Evolutionary conservation across 1,284 basidiomycete species (phyloP), one percentile per base, ranked within the genome.

Genomic region (Flammula alnicola): DNA sequence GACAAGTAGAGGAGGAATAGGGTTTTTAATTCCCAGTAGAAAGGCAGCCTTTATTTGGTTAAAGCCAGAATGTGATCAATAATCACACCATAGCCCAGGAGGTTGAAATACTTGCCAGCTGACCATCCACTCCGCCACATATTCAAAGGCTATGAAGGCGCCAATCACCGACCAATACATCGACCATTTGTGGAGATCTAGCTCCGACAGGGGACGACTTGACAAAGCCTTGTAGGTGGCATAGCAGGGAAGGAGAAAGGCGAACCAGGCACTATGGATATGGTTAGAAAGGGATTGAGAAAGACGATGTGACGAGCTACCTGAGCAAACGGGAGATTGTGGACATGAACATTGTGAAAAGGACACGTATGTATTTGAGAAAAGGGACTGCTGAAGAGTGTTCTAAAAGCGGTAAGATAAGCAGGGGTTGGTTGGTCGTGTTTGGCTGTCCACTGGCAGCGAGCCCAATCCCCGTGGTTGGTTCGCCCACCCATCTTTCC

Each of bases 11-110:
- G 74, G 22, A 93, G 71, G 64, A 91, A 80, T 9, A 82, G 25
- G 6, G 84, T 86, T 61, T 91, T 87, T 57, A 81, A 50, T 60
- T 91, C 80, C 75, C 83, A 88, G 66, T 92, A 93, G 66, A 92
- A 88, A 3, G 91, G 89, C 38, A 92, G 66, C 87, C 90, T 91
- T 53, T 7, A 55, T 43, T 19, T 39, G 30, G 45, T 49, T 59
- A 17, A 44, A 40, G 44, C 63, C 47, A 52, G 25, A 46, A 31
- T 54, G 14, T 32, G 35, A 47, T 20, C 37, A 25, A 47, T 37
- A n/a, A n/a, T n/a, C n/a, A n/a, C n/a, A n/a, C n/a, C n/a, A n/a
- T n/a, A n/a, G n/a, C n/a, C n/a, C 47, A 42, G 42, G 41, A 47
- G 47, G 44, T 26, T 32, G 35, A 29, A 32, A 36, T 37, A 72